Evolutionary conservation across 2,329 filamentous ascomycete genomes (phyloP), one percentile per base, ranked within the genome.

Genomic region (Sporothrix protearum): DNA sequence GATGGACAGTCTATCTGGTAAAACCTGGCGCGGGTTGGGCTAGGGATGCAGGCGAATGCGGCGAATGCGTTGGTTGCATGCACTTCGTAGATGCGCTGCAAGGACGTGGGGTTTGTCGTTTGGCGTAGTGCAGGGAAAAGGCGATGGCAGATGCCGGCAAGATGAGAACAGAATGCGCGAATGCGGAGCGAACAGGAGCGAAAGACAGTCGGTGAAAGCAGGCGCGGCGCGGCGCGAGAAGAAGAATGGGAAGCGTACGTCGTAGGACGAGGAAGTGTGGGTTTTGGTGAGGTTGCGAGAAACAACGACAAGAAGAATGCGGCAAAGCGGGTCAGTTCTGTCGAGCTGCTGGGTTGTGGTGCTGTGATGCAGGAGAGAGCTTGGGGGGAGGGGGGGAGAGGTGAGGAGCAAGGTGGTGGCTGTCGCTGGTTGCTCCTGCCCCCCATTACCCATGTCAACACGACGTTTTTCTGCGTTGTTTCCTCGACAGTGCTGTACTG

Each of bases 301-400:
- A 33, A 67, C 42, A 47, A 69, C 25, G 61, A 12, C 66, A 63
- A 70, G 49, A 73, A 68, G 61, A 72, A 73, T 71, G 74, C 71
- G 71, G 71, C 71, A 75, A 73, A 75, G 74, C 74, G 74, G 74
- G 74, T 73, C 74, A 53, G n/a, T 59, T 51, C 22, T 71, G 55
- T 64, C 59, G 55, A 57, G 70, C 49, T 61, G 59, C 53, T 67
- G 36, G 42, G 69, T 72, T 64, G 67, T 67, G 70, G 51, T 66
- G 61, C 71, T 66, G 68, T 47, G 67, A 66, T 72, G 68, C 69
- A 28, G 57, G 57, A 22, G 36, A 55, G 42, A 72, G 71, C 59
- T 68, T 72, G 33, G 57, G 66, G 66, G 63, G 16, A 42, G 71
- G 71, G 49, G 51, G 16, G 25, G 28, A 55, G 49, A 59, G 71